Evolutionary conservation across 2,329 filamentous ascomycete species (phyloP).

Genomic region (Penicillium digitatum): DNA sequence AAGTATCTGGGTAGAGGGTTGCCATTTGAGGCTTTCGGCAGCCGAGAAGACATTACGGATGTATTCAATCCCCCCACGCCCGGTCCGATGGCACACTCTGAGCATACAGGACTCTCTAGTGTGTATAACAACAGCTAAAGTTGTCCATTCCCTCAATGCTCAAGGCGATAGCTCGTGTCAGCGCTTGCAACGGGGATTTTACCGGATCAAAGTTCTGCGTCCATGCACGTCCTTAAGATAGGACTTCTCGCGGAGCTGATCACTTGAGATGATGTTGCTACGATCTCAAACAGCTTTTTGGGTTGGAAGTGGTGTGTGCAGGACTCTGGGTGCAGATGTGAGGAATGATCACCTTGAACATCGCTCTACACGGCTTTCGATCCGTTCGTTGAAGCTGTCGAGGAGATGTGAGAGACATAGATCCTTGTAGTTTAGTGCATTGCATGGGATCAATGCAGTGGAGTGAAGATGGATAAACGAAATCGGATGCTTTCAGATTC

Average conservation of each 20-base stretch:
- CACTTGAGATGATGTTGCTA: neutral
- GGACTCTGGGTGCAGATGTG: conserved; percentile 5
- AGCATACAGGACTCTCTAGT: neutral
- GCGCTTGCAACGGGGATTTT: neutral
- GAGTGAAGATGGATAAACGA: too few relatives aligned
- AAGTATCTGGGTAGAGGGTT: conserved; percentile 66
- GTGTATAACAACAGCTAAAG: conserved; percentile 1
- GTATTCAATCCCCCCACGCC: conserved; percentile 35
- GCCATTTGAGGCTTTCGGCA: conserved; percentile 65
- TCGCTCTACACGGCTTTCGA: neutral
- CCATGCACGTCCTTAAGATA: neutral
- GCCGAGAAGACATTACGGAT: conserved; percentile 54
- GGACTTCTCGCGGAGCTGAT: conserved; percentile 1
- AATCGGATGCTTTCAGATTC: too few relatives aligned
- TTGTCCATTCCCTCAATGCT: neutral
- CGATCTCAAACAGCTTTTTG: conserved; percentile 6
- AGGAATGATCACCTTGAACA: conserved; percentile 5
- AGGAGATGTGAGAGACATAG: neutral
- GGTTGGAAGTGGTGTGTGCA: conserved; percentile 5
- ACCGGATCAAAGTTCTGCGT: neutral
- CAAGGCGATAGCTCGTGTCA: neutral
- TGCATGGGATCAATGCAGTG: neutral
- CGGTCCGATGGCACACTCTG: conserved; percentile 1
- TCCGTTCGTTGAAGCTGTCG: neutral
- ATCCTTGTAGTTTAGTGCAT: neutral